A percentile compares a stretch with the other conserved stretches of the same genome.
Conservation (phyloP, 257 asterid genomes). For the Penstemon davidsonii region DNA sequence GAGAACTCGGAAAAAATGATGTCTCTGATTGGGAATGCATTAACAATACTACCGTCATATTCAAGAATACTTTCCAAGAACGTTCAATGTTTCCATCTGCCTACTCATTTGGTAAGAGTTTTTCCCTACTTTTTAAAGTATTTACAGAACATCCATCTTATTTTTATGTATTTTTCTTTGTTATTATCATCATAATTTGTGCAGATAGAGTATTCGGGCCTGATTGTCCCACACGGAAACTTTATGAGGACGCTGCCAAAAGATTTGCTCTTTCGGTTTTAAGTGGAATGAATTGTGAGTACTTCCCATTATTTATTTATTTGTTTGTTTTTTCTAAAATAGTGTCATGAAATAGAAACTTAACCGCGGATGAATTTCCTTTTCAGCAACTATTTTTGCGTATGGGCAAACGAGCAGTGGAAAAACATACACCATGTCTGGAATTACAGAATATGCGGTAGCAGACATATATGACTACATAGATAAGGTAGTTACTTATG, state of each 20-base stretch:
- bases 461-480: slow-evolving; percentile 53
- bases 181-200: not conserved
- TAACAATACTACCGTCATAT: slow-evolving; percentile 66
- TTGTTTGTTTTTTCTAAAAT: not conserved
- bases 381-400: slow-evolving; percentile 72
- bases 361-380: slow-evolving; percentile 14
- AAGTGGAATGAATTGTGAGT: slow-evolving; percentile 86
- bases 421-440: slow-evolving; percentile 56
- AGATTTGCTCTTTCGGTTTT: slow-evolving; percentile 76
- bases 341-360: not conserved
- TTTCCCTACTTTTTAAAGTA: too few relatives aligned
- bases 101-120: slow-evolving; percentile 61
- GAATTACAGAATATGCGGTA: slow-evolving; percentile 46
- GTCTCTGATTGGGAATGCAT: slow-evolving; percentile 82
- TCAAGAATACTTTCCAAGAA: slow-evolving; percentile 57
- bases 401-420: slow-evolving; percentile 69
- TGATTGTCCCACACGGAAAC: slow-evolving; percentile 61
- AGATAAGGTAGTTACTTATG: slow-evolving; percentile 28
- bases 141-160: too few relatives aligned
- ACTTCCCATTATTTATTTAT: not conserved
- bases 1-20: slow-evolving; percentile 58
- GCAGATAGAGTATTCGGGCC: slow-evolving; percentile 77
- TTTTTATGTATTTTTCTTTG: not conserved
- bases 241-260: slow-evolving; percentile 86
- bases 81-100: slow-evolving; percentile 66